Evolutionary conservation across 2,329 filamentous ascomycete species (phyloP).

Genomic region (Hymenoscyphus linearis): DNA sequence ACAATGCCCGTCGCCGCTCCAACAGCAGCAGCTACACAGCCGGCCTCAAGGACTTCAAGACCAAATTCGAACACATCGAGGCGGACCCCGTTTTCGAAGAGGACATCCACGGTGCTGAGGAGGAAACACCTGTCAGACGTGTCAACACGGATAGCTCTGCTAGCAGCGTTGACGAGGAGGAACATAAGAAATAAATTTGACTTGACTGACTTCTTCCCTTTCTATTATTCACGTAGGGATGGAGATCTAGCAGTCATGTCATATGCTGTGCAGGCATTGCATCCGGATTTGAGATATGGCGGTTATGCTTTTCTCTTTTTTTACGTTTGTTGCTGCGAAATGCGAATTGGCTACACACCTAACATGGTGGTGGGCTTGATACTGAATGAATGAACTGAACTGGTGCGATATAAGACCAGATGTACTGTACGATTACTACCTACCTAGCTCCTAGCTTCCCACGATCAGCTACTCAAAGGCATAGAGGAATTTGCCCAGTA

Average conservation of each 20-base stretch:
- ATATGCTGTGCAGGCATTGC: constrained; percentile 9
- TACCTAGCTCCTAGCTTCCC: constrained; percentile 21
- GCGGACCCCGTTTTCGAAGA: constrained; percentile 91
- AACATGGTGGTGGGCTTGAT: constrained; percentile 15
- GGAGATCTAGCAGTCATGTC: constrained; percentile 7
- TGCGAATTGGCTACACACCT: constrained; percentile 22
- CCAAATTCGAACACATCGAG: constrained; percentile 92
- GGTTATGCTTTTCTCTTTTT: constrained; percentile 12
- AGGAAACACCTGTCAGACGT: constrained; percentile 24
- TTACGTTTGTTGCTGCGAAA: constrained; percentile 23
- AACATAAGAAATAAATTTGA: constrained; percentile 37
- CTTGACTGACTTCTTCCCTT: too few relatives aligned
- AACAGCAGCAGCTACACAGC: constrained; percentile 77
- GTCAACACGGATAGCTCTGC: constrained; percentile 31
- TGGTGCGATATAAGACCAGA: constrained; percentile 25
- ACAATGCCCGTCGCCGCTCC: constrained; percentile 83
- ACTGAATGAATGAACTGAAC: constrained; percentile 14
- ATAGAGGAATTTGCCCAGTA: constrained; percentile 32
- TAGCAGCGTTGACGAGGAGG: constrained; percentile 33
- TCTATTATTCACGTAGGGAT: too few relatives aligned
- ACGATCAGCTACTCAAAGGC: constrained; percentile 31
- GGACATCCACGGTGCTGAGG: constrained; percentile 62
- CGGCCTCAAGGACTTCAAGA: constrained; percentile 76
- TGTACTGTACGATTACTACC: constrained; percentile 22
- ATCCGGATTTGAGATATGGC: neutral